Percentiles rank a stretch among this genome's conserved stretches.
Conservation (phyloP, 75 land plant species). For the Adiantum capillusveneris region DNA sequence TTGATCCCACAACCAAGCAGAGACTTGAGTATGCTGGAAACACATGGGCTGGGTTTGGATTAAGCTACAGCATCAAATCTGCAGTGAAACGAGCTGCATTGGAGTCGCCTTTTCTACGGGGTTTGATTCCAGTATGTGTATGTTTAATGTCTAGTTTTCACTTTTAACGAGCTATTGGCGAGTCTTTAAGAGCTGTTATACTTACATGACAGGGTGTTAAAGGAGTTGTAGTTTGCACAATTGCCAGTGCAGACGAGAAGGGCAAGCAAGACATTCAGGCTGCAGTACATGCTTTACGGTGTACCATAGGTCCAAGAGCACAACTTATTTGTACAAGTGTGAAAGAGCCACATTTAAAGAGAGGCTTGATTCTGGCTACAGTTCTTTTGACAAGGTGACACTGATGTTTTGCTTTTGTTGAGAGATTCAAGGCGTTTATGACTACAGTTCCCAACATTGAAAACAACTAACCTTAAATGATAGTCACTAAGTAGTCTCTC, state of each 20-base stretch:
- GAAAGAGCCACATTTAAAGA: background rate
- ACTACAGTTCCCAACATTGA: no score
- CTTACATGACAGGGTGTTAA: constrained; percentile 32
- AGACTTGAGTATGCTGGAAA: constrained; percentile 35
- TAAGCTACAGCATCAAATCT: constrained; percentile 33
- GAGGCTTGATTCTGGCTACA: background rate
- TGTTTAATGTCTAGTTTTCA: no score
- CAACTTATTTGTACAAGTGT: background rate
- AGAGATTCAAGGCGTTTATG: no score
- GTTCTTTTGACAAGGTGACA: background rate
- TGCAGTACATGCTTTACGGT: constrained; percentile 13
- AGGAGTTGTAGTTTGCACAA: constrained; percentile 36
- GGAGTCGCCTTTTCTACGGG: constrained; percentile 51
- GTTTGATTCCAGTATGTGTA: constrained; percentile 5
- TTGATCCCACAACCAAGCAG: constrained; percentile 18
- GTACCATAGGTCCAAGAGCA: constrained; percentile 19
- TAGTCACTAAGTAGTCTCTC: no score
- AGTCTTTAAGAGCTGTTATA: background rate
- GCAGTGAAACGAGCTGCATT: constrained; percentile 48
- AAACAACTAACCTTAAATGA: no score
- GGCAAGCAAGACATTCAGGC: constrained; percentile 23
- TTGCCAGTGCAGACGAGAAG: constrained; percentile 32
- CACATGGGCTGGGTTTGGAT: constrained; percentile 64
- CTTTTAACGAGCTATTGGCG: no score
- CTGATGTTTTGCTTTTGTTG: no score